These are phyloP conservation scores for Colletotrichum filicis DNA, from an alignment of 2,329 filamentous ascomycete species.

Conservation along the genomic window DNA sequence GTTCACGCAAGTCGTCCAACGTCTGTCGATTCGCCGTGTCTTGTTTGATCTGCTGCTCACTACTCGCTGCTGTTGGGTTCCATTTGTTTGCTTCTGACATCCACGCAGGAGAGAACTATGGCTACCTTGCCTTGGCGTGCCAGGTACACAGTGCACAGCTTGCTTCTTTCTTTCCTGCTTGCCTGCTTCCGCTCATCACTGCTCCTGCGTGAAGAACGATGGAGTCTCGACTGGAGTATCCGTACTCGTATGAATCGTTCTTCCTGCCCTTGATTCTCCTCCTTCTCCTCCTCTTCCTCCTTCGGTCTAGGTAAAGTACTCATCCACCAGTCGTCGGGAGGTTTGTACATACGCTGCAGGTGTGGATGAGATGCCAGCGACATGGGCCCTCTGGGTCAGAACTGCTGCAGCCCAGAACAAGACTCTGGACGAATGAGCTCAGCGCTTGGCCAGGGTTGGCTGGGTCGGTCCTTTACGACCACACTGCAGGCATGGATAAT, in stretches of 20 bases:
- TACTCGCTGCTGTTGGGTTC: not conserved
- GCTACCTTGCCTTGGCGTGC: not conserved
- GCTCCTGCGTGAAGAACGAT: conserved; percentile 5
- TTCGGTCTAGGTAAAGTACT: not conserved
- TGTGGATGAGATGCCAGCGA: conserved; percentile 30
- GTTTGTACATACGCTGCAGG: not conserved
- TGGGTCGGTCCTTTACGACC: conserved; percentile 13
- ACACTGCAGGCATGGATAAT: conserved; percentile 7
- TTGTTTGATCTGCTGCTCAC: not conserved
- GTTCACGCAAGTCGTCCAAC: not conserved
- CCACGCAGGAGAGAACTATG: not conserved
- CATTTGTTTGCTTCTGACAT: conserved; percentile 1
- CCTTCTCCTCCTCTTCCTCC: not conserved
- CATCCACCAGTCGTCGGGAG: not conserved
- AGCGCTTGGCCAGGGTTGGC: conserved; percentile 22
- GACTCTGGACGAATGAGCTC: conserved; percentile 24
- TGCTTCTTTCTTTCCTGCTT: not conserved
- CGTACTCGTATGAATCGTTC: not conserved
- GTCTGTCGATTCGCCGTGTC: not conserved
- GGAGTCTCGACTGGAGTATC: not conserved
- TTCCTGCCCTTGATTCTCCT: not conserved
- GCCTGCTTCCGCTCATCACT: not conserved
- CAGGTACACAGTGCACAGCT: not conserved
- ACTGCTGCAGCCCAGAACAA: conserved; percentile 30
- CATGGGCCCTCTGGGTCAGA: conserved; percentile 31